Evolutionary conservation across 2,329 filamentous ascomycete species (phyloP).

Genomic region (Aspergillus texensis): DNA sequence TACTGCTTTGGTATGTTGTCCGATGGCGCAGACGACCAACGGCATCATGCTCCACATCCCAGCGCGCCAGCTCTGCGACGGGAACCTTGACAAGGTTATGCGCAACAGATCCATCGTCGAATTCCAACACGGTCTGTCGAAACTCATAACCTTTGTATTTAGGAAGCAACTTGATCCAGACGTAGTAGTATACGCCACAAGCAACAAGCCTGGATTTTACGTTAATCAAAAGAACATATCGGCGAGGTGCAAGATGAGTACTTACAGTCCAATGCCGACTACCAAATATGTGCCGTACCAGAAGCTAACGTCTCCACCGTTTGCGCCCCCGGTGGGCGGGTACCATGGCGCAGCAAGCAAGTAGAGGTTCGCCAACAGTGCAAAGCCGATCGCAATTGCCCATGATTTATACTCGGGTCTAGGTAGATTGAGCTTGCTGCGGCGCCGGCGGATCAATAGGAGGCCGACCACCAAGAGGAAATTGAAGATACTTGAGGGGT

Average conservation of each 20-base stretch:
- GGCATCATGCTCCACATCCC: constrained; percentile 63
- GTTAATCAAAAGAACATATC: not conserved
- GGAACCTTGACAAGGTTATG: constrained; percentile 61
- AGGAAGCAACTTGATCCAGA: constrained; percentile 62
- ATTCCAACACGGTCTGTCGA: constrained; percentile 56
- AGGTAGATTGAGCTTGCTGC: constrained; percentile 54
- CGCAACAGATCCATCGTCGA: constrained; percentile 53
- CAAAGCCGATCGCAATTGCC: constrained; percentile 61
- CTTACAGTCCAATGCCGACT: constrained; percentile 66
- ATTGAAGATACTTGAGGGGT: constrained; percentile 62
- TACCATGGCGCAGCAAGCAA: constrained; percentile 73
- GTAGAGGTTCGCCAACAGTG: constrained; percentile 61
- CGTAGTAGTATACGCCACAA: constrained; percentile 60
- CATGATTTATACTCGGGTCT: constrained; percentile 61
- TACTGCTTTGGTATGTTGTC: not conserved
- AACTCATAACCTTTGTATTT: constrained; percentile 57
- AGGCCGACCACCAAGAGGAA: constrained; percentile 61
- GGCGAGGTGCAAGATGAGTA: constrained; percentile 21
- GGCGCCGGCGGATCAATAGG: constrained; percentile 59
- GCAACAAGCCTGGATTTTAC: constrained; percentile 47
- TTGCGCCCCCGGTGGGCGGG: constrained; percentile 62
- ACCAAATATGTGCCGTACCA: constrained; percentile 73
- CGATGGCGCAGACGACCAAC: constrained; percentile 25
- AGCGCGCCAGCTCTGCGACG: constrained; percentile 52
- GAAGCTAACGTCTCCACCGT: constrained; percentile 69